phyloP scores from a whole-genome alignment of 2,329 filamentous ascomycete genomes.

The Xylariaceae sp. region DNA sequence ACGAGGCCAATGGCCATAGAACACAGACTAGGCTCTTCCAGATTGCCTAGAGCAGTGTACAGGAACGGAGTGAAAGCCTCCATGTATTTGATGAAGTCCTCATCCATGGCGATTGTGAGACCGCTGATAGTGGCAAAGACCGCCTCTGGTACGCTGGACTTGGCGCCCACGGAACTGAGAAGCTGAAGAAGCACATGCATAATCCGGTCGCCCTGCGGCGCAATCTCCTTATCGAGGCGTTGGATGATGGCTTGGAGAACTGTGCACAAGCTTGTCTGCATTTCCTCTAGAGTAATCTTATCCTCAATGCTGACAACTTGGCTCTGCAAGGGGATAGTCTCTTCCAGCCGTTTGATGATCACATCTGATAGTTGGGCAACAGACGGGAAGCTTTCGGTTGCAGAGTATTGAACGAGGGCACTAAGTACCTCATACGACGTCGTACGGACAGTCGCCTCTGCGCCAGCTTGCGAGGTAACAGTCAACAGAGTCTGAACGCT shows the following conservation, averaged over 20 bases:
- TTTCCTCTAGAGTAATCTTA: slow-evolving; percentile 91
- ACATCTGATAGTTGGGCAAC: slow-evolving; percentile 82
- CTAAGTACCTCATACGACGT: slow-evolving; percentile 97
- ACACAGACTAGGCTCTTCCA: slow-evolving; percentile 90
- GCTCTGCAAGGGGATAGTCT: slow-evolving; percentile 80
- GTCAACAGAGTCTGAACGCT: slow-evolving; percentile 81
- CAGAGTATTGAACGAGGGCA: slow-evolving; percentile 87
- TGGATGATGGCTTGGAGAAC: slow-evolving; percentile 89
- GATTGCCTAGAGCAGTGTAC: slow-evolving; percentile 90
- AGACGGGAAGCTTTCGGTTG: slow-evolving; percentile 75
- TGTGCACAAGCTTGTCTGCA: slow-evolving; percentile 92
- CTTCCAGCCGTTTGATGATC: slow-evolving; percentile 84
- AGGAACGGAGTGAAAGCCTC: slow-evolving; percentile 88
- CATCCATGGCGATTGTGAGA: slow-evolving; percentile 86
- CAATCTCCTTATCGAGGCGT: slow-evolving; percentile 85
- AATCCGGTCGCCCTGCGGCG: slow-evolving; percentile 85
- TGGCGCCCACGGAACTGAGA: slow-evolving; percentile 69
- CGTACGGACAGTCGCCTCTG: slow-evolving; percentile 85
- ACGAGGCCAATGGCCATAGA: slow-evolving; percentile 97
- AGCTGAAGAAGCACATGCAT: slow-evolving; percentile 87
- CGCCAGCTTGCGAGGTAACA: slow-evolving; percentile 77
- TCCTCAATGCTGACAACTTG: slow-evolving; percentile 98
- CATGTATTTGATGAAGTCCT: slow-evolving; percentile 97
- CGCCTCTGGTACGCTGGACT: slow-evolving; percentile 91
- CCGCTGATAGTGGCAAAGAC: slow-evolving; percentile 89